phyloP scores from a whole-genome alignment of 805 yeast species.

The Candida succiphila region DNA sequence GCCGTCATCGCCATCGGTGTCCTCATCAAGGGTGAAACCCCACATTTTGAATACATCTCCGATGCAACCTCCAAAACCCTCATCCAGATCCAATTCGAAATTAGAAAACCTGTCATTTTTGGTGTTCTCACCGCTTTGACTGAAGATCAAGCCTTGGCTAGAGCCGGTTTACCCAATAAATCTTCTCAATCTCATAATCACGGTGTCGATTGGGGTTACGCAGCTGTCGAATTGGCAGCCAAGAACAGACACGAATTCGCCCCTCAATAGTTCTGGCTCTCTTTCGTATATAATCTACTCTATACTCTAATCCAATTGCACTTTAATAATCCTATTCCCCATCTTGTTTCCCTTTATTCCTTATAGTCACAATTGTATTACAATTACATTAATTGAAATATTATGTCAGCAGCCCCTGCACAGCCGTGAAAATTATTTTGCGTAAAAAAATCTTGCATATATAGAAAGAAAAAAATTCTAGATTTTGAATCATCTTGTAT shows the following conservation, averaged over 20 bases:
- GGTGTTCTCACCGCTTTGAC: constrained; percentile 91
- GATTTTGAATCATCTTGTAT: too few species aligned
- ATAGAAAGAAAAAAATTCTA: too few species aligned
- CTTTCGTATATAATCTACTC: too few species aligned
- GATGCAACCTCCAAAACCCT: constrained; percentile 80
- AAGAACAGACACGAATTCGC: constrained; percentile 20
- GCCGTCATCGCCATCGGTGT: constrained; percentile 92
- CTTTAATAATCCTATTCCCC: too few species aligned
- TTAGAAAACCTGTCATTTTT: constrained; percentile 75
- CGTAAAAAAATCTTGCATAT: too few species aligned
- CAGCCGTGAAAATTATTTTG: too few species aligned
- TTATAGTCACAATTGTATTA: too few species aligned
- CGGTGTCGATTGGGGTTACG: constrained; percentile 98
- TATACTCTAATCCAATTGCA: too few species aligned
- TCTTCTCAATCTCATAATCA: constrained; percentile 97
- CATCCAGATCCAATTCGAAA: constrained; percentile 68
- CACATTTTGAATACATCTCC: constrained; percentile 97
- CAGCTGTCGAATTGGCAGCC: constrained; percentile 90
- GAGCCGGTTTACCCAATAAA: constrained; percentile 79
- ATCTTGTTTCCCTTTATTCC: too few species aligned
- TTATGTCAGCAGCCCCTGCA: too few species aligned
- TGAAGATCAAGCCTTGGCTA: constrained; percentile 84
- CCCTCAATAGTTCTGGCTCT: background rate
- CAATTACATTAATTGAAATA: too few species aligned
- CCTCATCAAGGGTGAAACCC: constrained; percentile 90